Evolutionary conservation across 1,139 yeast species (phyloP).

Genomic region (Yamadazyma trypodendri): DNA sequence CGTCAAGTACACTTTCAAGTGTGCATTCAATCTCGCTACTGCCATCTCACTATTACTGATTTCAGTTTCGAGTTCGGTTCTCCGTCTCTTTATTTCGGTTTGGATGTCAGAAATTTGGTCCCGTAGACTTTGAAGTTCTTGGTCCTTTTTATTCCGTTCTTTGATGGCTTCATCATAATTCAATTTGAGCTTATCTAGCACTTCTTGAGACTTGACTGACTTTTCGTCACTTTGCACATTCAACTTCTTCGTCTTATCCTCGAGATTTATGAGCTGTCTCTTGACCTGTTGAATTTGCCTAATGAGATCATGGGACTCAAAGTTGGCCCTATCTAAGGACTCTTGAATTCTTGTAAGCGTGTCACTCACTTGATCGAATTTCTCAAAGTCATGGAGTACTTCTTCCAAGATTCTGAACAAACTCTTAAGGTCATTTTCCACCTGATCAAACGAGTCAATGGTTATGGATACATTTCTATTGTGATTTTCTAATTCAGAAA

Average conservation of each 20-base stretch:
- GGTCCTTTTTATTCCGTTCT: conserved; percentile 52
- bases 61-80: conserved; percentile 52
- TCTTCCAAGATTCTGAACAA: conserved; percentile 58
- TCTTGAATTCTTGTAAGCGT: conserved; percentile 46
- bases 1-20: conserved; percentile 14
- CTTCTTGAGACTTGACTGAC: conserved; percentile 42
- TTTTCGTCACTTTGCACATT: conserved; percentile 50
- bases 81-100: conserved; percentile 41
- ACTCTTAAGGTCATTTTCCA: conserved; percentile 54
- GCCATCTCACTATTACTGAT: conserved; percentile 53
- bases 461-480: conserved; percentile 55
- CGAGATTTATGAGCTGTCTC: conserved; percentile 52
- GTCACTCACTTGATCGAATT: conserved; percentile 43
- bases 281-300: conserved; percentile 50
- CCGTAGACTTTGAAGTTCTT: conserved; percentile 49
- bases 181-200: conserved; percentile 44
- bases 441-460: conserved; percentile 56
- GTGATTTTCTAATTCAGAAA: conserved; percentile 45
- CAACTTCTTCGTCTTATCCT: conserved; percentile 54
- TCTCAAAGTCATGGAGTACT: conserved; percentile 48
- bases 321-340: conserved; percentile 42
- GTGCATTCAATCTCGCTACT: conserved; percentile 42
- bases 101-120: conserved; percentile 50
- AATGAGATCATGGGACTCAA: conserved; percentile 47
- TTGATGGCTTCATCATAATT: conserved; percentile 49